Percentiles rank a stretch among this genome's conserved stretches.
Evolutionary conservation across 2,329 filamentous ascomycete species (phyloP).

Genomic region (Ophiocordyceps unilateralis): DNA sequence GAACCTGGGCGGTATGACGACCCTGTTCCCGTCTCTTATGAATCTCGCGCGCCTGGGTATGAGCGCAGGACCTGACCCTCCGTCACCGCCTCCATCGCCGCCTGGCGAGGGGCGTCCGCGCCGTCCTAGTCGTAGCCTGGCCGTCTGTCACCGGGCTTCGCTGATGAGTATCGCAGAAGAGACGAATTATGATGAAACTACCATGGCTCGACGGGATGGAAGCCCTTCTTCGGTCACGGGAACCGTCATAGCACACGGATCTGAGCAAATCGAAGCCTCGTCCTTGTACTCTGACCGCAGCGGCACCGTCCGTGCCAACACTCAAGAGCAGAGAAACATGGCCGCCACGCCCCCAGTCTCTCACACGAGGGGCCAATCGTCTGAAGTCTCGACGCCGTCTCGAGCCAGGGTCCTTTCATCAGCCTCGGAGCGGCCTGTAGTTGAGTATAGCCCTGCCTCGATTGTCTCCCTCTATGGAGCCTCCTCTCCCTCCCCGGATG

Average conservation of each 20-base stretch:
- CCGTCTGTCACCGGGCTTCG: background rate
- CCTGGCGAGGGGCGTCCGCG: background rate
- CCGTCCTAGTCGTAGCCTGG: background rate
- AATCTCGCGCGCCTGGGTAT: slow-evolving; percentile 4
- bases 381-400: background rate
- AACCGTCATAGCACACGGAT: background rate
- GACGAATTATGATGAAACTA: background rate
- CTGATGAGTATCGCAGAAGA: slow-evolving; percentile 1
- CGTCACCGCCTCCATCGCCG: background rate
- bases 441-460: slow-evolving; percentile 3
- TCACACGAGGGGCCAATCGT: background rate
- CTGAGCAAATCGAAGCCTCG: slow-evolving; percentile 3
- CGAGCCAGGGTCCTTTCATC: slow-evolving; percentile 1
- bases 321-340: no score
- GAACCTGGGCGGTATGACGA: slow-evolving; percentile 10
- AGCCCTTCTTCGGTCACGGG: background rate
- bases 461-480: background rate
- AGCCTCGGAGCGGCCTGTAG: background rate
- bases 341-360: background rate
- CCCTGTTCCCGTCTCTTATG: slow-evolving; percentile 10
- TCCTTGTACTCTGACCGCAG: slow-evolving; percentile 9
- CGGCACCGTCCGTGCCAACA: slow-evolving; percentile 2
- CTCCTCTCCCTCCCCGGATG: background rate
- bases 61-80: background rate
- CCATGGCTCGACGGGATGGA: background rate